Evolutionary conservation across 257 asterid species (phyloP), one percentile per base, ranked within the genome.

Genomic region (Gynochthodes officinalis): DNA sequence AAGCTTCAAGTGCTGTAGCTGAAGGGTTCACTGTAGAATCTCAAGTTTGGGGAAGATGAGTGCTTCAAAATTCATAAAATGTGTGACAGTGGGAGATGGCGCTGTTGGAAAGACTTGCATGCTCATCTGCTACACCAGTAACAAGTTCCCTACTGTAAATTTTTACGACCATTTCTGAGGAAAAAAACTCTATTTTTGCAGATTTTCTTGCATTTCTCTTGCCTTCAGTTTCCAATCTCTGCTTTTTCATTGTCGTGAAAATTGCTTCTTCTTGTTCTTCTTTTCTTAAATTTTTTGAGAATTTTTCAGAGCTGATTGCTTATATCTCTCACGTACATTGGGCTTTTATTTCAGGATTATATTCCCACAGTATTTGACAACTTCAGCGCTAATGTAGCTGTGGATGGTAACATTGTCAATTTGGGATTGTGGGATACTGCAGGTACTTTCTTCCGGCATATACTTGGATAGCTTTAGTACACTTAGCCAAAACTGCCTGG

Each of bases 21-120:
- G 57, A 40, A 54, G 69, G 60, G 54, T 44, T 57, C 16, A 59
- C 64, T 32, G 60, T 76, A 49, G 57, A 76, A 76, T 64, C 66
- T 79, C 64, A 77, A 42, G 64, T 14, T 52, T 62, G 25, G 59
- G 61, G 37, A 37, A 75, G 67, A 93, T 93, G 98, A 93, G 90
- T 88, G 96, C 96, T 79, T 93, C 97, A 55, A 93, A 90, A 87
- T 93, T 93, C 90, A 93, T 93, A 69, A 93, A 93, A 81, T 93
- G 98, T 86, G 97, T 90, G 43, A 90, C 96, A 0, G 97, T 93
- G 33, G 98, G 98, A 77, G 98, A 93, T 82, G 97, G 98, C 43
- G 97, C 98, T 78, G 98, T 93, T 70, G 98, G 97, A 73, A 93
- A 93, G 81, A 93, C 98, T 54, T 93, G 97, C 88, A 93, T 93